A percentile compares a stretch with the other conserved stretches of the same genome.
phyloP scores from a whole-genome alignment of 2,329 filamentous ascomycete species.

The Didymella sp. region DNA sequence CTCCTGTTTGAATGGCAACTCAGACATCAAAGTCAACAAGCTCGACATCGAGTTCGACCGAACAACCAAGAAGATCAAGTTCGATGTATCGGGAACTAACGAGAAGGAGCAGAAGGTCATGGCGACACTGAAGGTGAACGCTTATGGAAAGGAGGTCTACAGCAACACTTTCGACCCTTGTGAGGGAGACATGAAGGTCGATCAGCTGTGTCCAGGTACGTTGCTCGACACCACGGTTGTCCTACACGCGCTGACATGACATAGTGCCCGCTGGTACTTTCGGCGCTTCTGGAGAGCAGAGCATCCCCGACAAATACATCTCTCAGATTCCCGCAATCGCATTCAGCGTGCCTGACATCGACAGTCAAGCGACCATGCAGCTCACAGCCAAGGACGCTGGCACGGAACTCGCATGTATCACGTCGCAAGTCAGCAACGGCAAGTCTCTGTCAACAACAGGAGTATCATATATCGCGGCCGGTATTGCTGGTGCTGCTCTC shows the following conservation, averaged over 20 bases:
- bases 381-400: slow-evolving; percentile 68
- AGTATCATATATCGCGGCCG: slow-evolving; percentile 83
- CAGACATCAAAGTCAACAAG: slow-evolving; percentile 72
- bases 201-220: slow-evolving; percentile 81
- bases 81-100: slow-evolving; percentile 83
- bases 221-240: slow-evolving; percentile 11
- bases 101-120: slow-evolving; percentile 77
- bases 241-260: slow-evolving; percentile 27
- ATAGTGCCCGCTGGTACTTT: slow-evolving; percentile 78
- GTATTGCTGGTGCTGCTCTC: slow-evolving; percentile 84
- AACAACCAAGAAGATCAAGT: slow-evolving; percentile 73
- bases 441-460: slow-evolving; percentile 78
- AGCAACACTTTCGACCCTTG: slow-evolving; percentile 85
- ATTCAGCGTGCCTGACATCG: slow-evolving; percentile 88
- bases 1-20: slow-evolving; percentile 67
- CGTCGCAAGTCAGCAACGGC: slow-evolving; percentile 83
- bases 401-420: slow-evolving; percentile 78
- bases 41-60: slow-evolving; percentile 83
- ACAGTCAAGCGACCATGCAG: slow-evolving; percentile 81
- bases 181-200: slow-evolving; percentile 67
- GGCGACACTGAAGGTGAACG: slow-evolving; percentile 75
- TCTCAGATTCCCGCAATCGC: slow-evolving; percentile 84
- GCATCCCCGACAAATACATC: slow-evolving; percentile 74
- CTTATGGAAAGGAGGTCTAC: slow-evolving; percentile 85
- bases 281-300: slow-evolving; percentile 72